These are phyloP conservation scores for Podospora fimiseda DNA, from an alignment of 495 filamentous ascomycete genomes.

Conservation along the genomic window DNA sequence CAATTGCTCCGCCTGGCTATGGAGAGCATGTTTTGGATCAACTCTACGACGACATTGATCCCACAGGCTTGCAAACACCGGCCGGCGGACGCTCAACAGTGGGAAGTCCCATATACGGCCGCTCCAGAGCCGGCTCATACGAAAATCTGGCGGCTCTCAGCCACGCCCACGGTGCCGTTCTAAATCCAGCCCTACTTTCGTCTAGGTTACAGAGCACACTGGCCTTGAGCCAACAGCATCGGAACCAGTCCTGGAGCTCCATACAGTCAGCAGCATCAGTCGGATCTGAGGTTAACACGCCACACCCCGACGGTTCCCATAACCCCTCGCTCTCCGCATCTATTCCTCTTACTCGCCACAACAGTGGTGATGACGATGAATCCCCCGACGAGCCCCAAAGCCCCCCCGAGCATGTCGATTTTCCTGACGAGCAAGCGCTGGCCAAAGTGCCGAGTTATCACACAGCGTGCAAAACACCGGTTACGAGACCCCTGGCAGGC, in stretches of 20 bases:
- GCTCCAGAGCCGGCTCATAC: constrained; percentile 67
- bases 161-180: background rate
- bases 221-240: constrained; percentile 35
- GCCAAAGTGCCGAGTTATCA: constrained; percentile 75
- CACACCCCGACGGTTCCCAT: constrained; percentile 19
- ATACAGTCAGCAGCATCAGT: constrained; percentile 21
- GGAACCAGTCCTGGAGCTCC: constrained; percentile 30
- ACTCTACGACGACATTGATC: constrained; percentile 78
- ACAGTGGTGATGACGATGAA: constrained; percentile 52
- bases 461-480: constrained; percentile 59
- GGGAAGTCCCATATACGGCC: constrained; percentile 67
- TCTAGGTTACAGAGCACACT: constrained; percentile 54
- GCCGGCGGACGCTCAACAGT: constrained; percentile 55
- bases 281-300: constrained; percentile 21
- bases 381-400: no score
- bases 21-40: constrained; percentile 82
- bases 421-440: constrained; percentile 54
- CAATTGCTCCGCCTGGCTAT: constrained; percentile 78
- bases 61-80: constrained; percentile 69
- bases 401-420: constrained; percentile 60
- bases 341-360: constrained; percentile 47
- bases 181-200: constrained; percentile 57
- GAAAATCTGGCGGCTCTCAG: constrained; percentile 62
- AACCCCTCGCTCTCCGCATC: constrained; percentile 28
- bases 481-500: constrained; percentile 35